These are phyloP conservation scores for Aspergillus neotritici DNA, from an alignment of 2,329 filamentous ascomycete species.

Conservation along the genomic window DNA sequence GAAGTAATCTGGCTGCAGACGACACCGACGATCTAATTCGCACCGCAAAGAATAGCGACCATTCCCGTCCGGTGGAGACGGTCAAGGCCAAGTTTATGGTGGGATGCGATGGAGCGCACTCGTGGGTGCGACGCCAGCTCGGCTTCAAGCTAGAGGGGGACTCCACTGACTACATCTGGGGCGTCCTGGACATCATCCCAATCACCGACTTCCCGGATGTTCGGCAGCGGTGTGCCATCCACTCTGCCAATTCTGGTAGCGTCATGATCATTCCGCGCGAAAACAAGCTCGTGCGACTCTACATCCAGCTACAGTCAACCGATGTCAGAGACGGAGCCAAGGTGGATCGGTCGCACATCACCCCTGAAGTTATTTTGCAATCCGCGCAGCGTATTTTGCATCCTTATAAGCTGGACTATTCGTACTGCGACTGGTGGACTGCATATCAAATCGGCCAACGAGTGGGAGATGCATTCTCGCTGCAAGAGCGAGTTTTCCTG, in stretches of 20 bases:
- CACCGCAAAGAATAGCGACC: slow-evolving; percentile 1
- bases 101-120: slow-evolving; percentile 64
- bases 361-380: slow-evolving; percentile 56
- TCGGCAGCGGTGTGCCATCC: slow-evolving; percentile 53
- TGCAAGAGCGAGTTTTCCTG: slow-evolving; percentile 58
- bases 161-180: slow-evolving; percentile 43
- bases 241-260: slow-evolving; percentile 51
- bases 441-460: slow-evolving; percentile 65
- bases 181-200: slow-evolving; percentile 48
- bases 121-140: slow-evolving; percentile 57
- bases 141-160: slow-evolving; percentile 54
- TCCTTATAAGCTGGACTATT: slow-evolving; percentile 62
- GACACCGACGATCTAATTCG: slow-evolving; percentile 51
- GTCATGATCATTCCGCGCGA: slow-evolving; percentile 63
- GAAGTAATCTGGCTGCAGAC: slow-evolving; percentile 54
- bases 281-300: slow-evolving; percentile 57
- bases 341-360: slow-evolving; percentile 58
- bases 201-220: slow-evolving; percentile 58
- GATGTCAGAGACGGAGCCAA: slow-evolving; percentile 42
- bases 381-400: slow-evolving; percentile 59
- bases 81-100: slow-evolving; percentile 60
- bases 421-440: slow-evolving; percentile 63
- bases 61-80: slow-evolving; percentile 27
- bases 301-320: slow-evolving; percentile 56
- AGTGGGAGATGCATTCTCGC: slow-evolving; percentile 54